Evolutionary conservation across 192 early-diverging fungal species (phyloP), one percentile per base, ranked within the genome.

Genomic region (Coemansia sp.): DNA sequence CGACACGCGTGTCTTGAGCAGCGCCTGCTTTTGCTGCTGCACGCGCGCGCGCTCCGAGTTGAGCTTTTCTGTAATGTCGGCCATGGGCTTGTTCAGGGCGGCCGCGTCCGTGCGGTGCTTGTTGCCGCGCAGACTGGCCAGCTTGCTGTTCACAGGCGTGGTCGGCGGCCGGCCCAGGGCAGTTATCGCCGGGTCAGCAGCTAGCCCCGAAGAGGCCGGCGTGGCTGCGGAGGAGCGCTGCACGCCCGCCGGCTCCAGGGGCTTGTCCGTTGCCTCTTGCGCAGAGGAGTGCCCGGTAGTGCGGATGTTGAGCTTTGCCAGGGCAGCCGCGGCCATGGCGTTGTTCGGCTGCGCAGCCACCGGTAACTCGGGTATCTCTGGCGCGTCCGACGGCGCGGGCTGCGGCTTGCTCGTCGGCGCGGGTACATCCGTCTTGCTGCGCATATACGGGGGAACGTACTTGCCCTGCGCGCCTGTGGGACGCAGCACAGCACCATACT

Each of bases 361-460:
- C 5, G 33, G n/a, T 33, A 47, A 42, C 40, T 11, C n/a, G 38
- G 13, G 63, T 3, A 9, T 32, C 14, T 22, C 37, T 23, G 20
- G 36, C 42, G 27, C 18, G 35, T 38, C 47, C 2, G 35, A 28
- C 7, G 2, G 41, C 0, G 13, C 14, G 8, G 12, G 13, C 27
- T 28, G 41, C 41, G 13, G 13, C 19, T 25, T 22, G 29, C 47
- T 39, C 35, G 37, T 20, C 43, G 40, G 27, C 10, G 55, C 9
- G 7, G 52, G 21, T 17, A 30, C 13, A n/a, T 59, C 62, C 2
- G 44, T 17, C 43, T 73, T 73, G 21, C 82, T 44, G 9, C 87
- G 82, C 58, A 85, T 60, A 16, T 81, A 84, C 7, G 94, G 94
- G 10, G 92, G 91, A 31, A 91, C 83, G 36, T 97, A 95, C 56